Evolutionary conservation across 495 filamentous ascomycete genomes (phyloP).

Genomic region (Xylaria bambusicola): DNA sequence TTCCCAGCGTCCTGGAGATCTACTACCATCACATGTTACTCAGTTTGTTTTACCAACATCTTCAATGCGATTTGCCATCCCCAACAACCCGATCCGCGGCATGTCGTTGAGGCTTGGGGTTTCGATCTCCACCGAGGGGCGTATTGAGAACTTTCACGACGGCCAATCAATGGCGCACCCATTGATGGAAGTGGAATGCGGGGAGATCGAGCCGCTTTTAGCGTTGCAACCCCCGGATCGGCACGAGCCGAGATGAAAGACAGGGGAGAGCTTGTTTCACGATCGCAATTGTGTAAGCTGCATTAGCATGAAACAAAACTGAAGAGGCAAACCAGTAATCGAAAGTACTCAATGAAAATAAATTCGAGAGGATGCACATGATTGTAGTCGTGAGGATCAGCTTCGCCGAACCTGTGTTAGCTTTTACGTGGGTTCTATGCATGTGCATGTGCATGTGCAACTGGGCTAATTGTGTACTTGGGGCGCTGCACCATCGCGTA

Average conservation of each 20-base stretch:
- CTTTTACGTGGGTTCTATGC: background rate
- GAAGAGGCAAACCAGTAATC: too few relatives aligned
- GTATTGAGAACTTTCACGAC: background rate
- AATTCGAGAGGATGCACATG: too few relatives aligned
- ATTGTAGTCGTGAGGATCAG: background rate
- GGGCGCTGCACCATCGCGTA: background rate
- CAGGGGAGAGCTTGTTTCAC: background rate
- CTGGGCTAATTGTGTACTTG: background rate
- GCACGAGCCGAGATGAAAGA: slow-evolving; percentile 12
- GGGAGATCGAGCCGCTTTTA: slow-evolving; percentile 2
- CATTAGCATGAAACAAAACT: too few relatives aligned
- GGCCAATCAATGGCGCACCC: slow-evolving; percentile 13
- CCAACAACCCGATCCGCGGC: too few relatives aligned
- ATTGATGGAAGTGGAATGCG: slow-evolving; percentile 13
- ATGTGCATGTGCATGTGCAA: too few relatives aligned
- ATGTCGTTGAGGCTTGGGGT: slow-evolving; percentile 9
- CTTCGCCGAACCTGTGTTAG: background rate
- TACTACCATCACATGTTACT: too few relatives aligned
- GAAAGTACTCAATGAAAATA: background rate
- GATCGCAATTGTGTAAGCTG: too few relatives aligned
- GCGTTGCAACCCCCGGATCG: background rate
- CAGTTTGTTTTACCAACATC: too few relatives aligned
- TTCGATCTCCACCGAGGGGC: background rate
- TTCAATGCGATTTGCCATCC: too few relatives aligned
- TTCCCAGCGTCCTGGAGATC: too few relatives aligned